Evolutionary conservation across 352 stramenopile genomes (phyloP), one percentile per base, ranked within the genome.

Genomic region (Phytopythium cucurbitacearum): DNA sequence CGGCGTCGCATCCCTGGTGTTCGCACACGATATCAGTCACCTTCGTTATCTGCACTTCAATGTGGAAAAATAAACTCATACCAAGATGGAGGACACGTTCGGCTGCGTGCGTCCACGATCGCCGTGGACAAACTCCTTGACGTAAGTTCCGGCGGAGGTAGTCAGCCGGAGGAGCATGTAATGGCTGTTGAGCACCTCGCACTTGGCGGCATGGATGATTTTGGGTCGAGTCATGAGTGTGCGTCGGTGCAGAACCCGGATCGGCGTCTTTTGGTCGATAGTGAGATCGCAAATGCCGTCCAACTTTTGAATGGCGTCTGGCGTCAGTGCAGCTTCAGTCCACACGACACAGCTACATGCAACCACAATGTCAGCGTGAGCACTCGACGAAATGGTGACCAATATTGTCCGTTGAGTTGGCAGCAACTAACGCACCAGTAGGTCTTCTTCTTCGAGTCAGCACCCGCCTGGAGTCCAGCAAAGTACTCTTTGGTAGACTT

Each of bases 111-210:
- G 85, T 8, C 97, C 96, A 37, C 98, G 91, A 78, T 99, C 97
- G 13, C 97, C 96, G 69, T 99, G 96, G 21, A 99, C 94, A 70
- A 99, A 99, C 76, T 99, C 97, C 67, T 99, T 99, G 42, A 99
- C 97, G 66, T 99, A 99, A 7, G 97, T 99, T 43, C 94, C 94
- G 4, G 95, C 97, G 36, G 87, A 97, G 3, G 97, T 99, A 36
- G 80, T 94, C 32, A 99, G 71, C 35, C 91, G 76, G 52, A 99
- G 59, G 15, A 98, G 69, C 80, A 99, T 99, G 74, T 97, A 99
- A 59, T 99, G 95, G 48, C 93, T 72, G 71, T 99, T 98, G 13
- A 99, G 68, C 40, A 94, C 81, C 42, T 94, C 67, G 34, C 84
- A 94, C 12, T 80, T 80, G 49, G 96, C 80, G 6, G 57, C 69